Conservation (phyloP, 169 alveolate species). For the Babesia sp. region DNA sequence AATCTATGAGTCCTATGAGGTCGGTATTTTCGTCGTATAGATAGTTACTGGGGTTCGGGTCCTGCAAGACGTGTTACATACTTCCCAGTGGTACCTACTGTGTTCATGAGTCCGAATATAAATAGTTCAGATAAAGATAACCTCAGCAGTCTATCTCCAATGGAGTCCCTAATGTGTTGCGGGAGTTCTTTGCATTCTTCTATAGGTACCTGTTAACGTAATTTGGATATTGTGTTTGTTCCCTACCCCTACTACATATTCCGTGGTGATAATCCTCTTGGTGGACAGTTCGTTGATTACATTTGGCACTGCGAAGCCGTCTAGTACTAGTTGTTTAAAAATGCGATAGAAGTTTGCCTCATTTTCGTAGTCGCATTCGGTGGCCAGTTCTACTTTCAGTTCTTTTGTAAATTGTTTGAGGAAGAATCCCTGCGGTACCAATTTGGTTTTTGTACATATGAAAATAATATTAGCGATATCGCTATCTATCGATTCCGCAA, state of each 20-base stretch:
- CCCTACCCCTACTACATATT: constrained; percentile 72
- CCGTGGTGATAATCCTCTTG: constrained; percentile 68
- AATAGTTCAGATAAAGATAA: constrained; percentile 84
- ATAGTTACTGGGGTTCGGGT: constrained; percentile 90
- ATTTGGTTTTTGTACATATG: constrained; percentile 67
- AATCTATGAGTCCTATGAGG: constrained; percentile 82
- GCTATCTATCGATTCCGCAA: constrained; percentile 76
- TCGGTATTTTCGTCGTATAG: constrained; percentile 74
- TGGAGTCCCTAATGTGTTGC: constrained; percentile 75
- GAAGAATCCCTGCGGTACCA: constrained; percentile 70
- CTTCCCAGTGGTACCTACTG: constrained; percentile 41
- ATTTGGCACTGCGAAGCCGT: constrained; percentile 73
- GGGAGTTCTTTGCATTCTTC: constrained; percentile 45
- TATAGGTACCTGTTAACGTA: constrained; percentile 31
- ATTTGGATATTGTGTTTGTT: not conserved
- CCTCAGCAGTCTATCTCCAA: constrained; percentile 78
- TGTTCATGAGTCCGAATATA: constrained; percentile 83
- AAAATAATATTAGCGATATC: constrained; percentile 72
- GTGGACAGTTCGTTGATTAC: constrained; percentile 70
- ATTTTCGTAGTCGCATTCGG: constrained; percentile 77
- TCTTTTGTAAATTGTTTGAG: constrained; percentile 70
- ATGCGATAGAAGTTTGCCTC: constrained; percentile 77
- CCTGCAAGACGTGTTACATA: constrained; percentile 30
- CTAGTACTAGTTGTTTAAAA: constrained; percentile 68
- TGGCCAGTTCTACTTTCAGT: constrained; percentile 68